phyloP scores from a whole-genome alignment of 2,329 filamentous ascomycete genomes.

The Coniochaeta sp. region DNA sequence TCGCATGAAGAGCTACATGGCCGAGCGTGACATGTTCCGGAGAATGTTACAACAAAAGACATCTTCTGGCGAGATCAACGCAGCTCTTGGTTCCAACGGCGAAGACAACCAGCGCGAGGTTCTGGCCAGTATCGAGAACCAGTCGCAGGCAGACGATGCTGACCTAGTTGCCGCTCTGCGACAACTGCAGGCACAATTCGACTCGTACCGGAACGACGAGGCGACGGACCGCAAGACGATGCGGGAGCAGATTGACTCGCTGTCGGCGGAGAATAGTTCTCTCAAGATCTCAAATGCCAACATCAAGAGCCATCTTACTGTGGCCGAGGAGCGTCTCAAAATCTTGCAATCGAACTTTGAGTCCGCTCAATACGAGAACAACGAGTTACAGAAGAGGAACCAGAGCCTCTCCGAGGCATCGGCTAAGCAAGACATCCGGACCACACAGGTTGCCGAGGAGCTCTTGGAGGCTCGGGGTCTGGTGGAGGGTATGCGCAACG shows the following conservation, averaged over 20 bases:
- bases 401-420: slow-evolving; percentile 72
- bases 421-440: slow-evolving; percentile 82
- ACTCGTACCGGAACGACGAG: slow-evolving; percentile 81
- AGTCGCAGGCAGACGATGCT: slow-evolving; percentile 48
- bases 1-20: slow-evolving; percentile 86
- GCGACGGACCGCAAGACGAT: slow-evolving; percentile 73
- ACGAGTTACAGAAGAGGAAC: slow-evolving; percentile 76
- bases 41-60: slow-evolving; percentile 76
- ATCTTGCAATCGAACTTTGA: slow-evolving; percentile 85
- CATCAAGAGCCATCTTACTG: slow-evolving; percentile 70
- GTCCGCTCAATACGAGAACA: slow-evolving; percentile 77
- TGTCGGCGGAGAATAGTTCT: slow-evolving; percentile 75
- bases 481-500: slow-evolving; percentile 80
- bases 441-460: slow-evolving; percentile 89
- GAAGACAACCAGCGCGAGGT: slow-evolving; percentile 48
- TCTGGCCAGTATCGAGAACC: slow-evolving; percentile 51
- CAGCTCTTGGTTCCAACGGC: slow-evolving; percentile 60
- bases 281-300: slow-evolving; percentile 78
- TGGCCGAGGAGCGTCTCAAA: slow-evolving; percentile 77
- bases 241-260: slow-evolving; percentile 74
- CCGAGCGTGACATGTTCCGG: slow-evolving; percentile 95
- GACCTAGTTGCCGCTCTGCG: slow-evolving; percentile 74
- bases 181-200: slow-evolving; percentile 84
- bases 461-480: slow-evolving; percentile 78
- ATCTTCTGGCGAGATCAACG: slow-evolving; percentile 54